A percentile compares a stretch with the other conserved stretches of the same genome.
Conservation (phyloP, 345 rosid species). For the Salix viminalis region DNA sequence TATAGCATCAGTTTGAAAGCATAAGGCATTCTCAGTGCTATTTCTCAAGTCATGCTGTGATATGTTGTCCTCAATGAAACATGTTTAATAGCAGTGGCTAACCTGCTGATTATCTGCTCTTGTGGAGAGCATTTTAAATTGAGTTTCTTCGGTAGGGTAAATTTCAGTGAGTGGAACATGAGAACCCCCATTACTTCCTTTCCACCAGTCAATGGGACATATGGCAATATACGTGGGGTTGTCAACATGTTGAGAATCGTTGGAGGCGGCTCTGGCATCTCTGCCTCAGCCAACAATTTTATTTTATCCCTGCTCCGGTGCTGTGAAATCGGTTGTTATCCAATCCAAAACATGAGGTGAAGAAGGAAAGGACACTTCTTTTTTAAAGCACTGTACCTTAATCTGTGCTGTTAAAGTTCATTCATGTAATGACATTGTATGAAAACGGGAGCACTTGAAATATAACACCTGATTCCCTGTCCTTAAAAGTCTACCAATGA, state of each 20-base stretch:
- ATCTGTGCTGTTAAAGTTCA: not conserved
- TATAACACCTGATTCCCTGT: not conserved
- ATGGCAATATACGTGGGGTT: not conserved
- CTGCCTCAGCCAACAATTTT: not conserved
- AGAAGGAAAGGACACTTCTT: not conserved
- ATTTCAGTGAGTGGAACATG: not conserved
- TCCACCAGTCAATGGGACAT: not conserved
- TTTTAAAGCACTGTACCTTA: not conserved
- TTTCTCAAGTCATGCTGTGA: not conserved
- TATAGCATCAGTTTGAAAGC: not conserved
- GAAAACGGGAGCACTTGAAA: not conserved
- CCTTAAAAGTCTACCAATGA: not conserved
- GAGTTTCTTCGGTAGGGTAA: not conserved
- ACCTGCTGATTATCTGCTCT: not conserved
- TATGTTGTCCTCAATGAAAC: not conserved
- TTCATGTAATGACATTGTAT: not conserved
- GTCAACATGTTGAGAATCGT: not conserved
- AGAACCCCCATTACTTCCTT: not conserved
- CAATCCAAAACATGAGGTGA: not conserved
- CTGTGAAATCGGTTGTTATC: not conserved
- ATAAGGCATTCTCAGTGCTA: not conserved
- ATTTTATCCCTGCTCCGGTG: not conserved
- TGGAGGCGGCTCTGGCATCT: not conserved
- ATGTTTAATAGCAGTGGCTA: not conserved
- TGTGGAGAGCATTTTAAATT: not conserved